phyloP scores from a whole-genome alignment of 345 rosid species.

The Durio zibethinus region DNA sequence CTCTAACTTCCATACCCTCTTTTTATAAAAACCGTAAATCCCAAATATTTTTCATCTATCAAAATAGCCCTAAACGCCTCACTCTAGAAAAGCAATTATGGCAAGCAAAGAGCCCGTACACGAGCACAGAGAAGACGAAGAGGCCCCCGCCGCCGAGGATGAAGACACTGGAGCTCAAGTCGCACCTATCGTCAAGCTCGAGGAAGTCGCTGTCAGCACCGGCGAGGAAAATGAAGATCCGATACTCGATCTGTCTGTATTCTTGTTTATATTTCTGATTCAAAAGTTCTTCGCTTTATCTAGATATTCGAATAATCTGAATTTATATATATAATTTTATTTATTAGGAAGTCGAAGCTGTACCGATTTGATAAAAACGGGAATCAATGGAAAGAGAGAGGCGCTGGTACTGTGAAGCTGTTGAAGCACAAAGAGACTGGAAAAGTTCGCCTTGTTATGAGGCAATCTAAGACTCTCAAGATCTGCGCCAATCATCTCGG shows the following conservation, averaged over 20 bases:
- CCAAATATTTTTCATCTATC: neutral
- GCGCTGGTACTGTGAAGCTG: conserved; percentile 85
- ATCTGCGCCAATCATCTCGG: conserved; percentile 97
- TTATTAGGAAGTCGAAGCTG: conserved; percentile 73
- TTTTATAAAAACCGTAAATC: conserved; percentile 13
- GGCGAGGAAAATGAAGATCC: conserved; percentile 90
- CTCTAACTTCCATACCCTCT: too few relatives aligned
- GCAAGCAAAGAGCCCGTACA: conserved; percentile 53
- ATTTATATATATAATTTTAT: neutral
- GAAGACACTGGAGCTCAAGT: conserved; percentile 96
- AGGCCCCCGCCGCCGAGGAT: conserved; percentile 64
- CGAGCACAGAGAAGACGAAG: conserved; percentile 63
- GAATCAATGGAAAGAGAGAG: conserved; percentile 91
- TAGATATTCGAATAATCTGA: neutral
- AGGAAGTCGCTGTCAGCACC: conserved; percentile 78
- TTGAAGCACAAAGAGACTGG: conserved; percentile 75
- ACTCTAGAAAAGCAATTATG: conserved; percentile 29
- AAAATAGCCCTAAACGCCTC: neutral
- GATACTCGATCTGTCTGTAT: conserved; percentile 69
- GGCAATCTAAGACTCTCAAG: conserved; percentile 93
- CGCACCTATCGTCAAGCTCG: conserved; percentile 78
- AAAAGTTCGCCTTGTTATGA: conserved; percentile 84
- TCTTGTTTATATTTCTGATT: neutral
- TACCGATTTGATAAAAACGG: conserved; percentile 84
- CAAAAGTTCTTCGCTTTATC: neutral